These are phyloP conservation scores for Gaeumannomyces sp. DNA, from an alignment of 2,329 filamentous ascomycete genomes.

Conservation along the genomic window DNA sequence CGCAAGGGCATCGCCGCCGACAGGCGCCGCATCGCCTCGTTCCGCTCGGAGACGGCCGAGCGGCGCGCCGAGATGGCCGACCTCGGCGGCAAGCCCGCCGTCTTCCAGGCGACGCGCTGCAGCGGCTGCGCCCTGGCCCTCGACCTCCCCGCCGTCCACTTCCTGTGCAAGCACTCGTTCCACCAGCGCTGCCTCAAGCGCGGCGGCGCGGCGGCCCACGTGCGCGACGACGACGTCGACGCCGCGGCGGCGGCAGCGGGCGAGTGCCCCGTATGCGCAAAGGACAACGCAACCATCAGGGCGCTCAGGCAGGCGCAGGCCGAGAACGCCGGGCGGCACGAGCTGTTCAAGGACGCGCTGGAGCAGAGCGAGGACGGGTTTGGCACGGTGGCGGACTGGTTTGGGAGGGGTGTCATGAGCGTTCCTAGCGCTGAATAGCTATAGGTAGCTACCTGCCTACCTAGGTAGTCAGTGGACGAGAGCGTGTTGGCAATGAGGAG, in stretches of 20 bases:
- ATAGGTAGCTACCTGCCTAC: constrained; percentile 9
- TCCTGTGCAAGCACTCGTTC: constrained; percentile 95
- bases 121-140: constrained; percentile 71
- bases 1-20: constrained; percentile 78
- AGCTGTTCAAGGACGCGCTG: constrained; percentile 79
- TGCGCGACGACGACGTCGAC: constrained; percentile 42
- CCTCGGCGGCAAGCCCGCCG: constrained; percentile 70
- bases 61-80: constrained; percentile 75
- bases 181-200: constrained; percentile 76
- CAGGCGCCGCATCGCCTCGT: constrained; percentile 72
- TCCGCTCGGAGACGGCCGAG: constrained; percentile 74
- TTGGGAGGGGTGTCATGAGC: constrained; percentile 86
- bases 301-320: constrained; percentile 82
- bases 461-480: too few species aligned
- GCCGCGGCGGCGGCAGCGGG: constrained; percentile 21
- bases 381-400: constrained; percentile 89
- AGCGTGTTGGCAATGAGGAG: too few species aligned
- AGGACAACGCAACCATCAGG: constrained; percentile 79
- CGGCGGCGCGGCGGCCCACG: constrained; percentile 26
- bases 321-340: constrained; percentile 80
- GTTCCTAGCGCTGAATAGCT: constrained; percentile 24
- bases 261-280: constrained; percentile 82
- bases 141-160: constrained; percentile 88
- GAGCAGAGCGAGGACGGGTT: constrained; percentile 75
- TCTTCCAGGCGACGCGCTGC: constrained; percentile 88